A percentile compares a stretch with the other conserved stretches of the same genome.
Evolutionary conservation across 257 asterid species (phyloP).

Genomic region (Penstemon newberryi): DNA sequence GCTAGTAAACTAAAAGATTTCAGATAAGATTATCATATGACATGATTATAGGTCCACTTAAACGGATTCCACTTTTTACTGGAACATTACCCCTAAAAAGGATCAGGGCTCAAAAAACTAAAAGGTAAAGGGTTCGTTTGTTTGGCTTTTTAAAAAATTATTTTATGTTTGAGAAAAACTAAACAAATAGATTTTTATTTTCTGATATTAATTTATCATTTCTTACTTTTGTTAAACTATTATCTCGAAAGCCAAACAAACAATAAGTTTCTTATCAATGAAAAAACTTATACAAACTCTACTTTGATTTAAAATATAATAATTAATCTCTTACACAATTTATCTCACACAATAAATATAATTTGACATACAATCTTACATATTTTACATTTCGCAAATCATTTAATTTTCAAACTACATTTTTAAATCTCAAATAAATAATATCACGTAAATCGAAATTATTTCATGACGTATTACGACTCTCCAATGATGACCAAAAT

Average conservation of each 20-base stretch:
- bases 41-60: slow-evolving; percentile 23
- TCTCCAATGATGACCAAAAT: slow-evolving; percentile 24
- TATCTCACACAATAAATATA: too few relatives aligned
- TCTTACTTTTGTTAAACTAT: too few relatives aligned
- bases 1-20: neutral
- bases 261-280: too few relatives aligned
- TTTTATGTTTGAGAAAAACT: neutral
- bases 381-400: neutral
- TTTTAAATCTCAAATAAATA: neutral
- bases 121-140: neutral
- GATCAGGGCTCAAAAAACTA: too few relatives aligned
- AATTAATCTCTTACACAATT: too few relatives aligned
- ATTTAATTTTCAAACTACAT: neutral
- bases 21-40: slow-evolving; percentile 1
- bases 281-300: too few relatives aligned
- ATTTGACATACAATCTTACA: too few relatives aligned
- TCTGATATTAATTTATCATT: too few relatives aligned
- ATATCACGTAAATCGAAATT: neutral
- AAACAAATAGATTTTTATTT: too few relatives aligned
- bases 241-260: too few relatives aligned
- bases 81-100: neutral
- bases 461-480: slow-evolving; percentile 1
- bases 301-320: too few relatives aligned
- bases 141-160: neutral
- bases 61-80: slow-evolving; percentile 18